Evolutionary conservation across 345 rosid species (phyloP).

Genomic region (Mercurialis annua): DNA sequence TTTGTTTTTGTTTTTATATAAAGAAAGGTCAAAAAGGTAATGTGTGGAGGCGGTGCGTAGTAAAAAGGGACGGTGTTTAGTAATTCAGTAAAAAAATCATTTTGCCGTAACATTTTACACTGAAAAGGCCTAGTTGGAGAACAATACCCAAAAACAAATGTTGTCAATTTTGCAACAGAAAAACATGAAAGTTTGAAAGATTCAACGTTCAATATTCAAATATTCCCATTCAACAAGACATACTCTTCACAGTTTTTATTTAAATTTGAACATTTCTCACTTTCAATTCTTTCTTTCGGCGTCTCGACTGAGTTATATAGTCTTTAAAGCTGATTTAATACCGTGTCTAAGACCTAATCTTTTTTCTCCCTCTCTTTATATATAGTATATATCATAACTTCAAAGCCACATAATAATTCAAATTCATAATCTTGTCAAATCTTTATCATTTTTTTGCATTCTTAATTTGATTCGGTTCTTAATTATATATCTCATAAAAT

Average conservation of each 20-base stretch:
- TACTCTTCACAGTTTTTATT: background rate
- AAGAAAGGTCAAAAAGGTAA: too few relatives aligned
- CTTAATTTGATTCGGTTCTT: background rate
- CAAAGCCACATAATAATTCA: too few relatives aligned
- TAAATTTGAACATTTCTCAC: slow-evolving; percentile 38
- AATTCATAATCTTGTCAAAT: too few relatives aligned
- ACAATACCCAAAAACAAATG: too few relatives aligned
- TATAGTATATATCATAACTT: background rate
- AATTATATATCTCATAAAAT: background rate
- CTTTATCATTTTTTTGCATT: background rate
- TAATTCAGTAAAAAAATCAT: too few relatives aligned
- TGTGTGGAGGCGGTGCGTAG: too few relatives aligned
- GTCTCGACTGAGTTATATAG: background rate
- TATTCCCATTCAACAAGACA: background rate
- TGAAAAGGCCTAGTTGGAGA: too few relatives aligned
- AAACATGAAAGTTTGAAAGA: background rate
- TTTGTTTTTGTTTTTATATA: too few relatives aligned
- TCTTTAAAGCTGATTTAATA: slow-evolving; percentile 15
- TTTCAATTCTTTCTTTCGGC: background rate
- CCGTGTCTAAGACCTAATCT: slow-evolving; percentile 21
- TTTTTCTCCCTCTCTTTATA: background rate
- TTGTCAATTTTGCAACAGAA: too few relatives aligned
- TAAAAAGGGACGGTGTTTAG: too few relatives aligned
- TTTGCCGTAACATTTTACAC: too few relatives aligned
- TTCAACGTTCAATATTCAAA: slow-evolving; percentile 56